A percentile compares a stretch with the other conserved stretches of the same genome.
phyloP scores from a whole-genome alignment of 805 yeast genomes.

The Yarrowia divulgata region DNA sequence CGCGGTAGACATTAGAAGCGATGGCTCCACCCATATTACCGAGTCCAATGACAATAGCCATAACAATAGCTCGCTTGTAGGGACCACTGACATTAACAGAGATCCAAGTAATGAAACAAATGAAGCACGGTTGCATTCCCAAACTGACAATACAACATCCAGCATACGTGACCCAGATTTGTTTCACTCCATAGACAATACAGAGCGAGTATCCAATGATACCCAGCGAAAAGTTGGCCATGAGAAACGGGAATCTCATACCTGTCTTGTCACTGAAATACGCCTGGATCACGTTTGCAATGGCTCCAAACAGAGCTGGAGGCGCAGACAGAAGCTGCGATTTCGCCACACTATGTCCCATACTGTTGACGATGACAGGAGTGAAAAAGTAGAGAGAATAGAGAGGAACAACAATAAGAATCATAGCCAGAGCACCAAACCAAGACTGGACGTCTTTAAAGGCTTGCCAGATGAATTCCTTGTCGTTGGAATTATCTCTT shows the following conservation, averaged over 20 bases:
- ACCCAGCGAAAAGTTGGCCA: constrained; percentile 46
- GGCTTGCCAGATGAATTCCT: constrained; percentile 59
- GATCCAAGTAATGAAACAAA: constrained; percentile 64
- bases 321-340: constrained; percentile 59
- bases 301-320: constrained; percentile 52
- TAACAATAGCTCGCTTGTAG: constrained; percentile 59
- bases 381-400: constrained; percentile 69
- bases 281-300: constrained; percentile 44
- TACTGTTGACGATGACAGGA: constrained; percentile 59
- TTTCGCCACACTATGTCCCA: constrained; percentile 67
- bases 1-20: constrained; percentile 60
- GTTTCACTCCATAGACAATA: constrained; percentile 53
- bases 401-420: constrained; percentile 57
- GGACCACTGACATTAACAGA: constrained; percentile 65
- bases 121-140: constrained; percentile 66
- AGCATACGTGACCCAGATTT: constrained; percentile 52
- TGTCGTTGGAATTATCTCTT: constrained; percentile 53
- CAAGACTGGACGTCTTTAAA: constrained; percentile 62
- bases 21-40: constrained; percentile 72
- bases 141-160: constrained; percentile 63
- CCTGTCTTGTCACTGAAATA: constrained; percentile 49
- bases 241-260: constrained; percentile 46
- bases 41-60: constrained; percentile 65
- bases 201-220: constrained; percentile 54
- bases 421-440: constrained; percentile 49